phyloP scores from a whole-genome alignment of 257 asterid species.

The Anisodus acutangulus region DNA sequence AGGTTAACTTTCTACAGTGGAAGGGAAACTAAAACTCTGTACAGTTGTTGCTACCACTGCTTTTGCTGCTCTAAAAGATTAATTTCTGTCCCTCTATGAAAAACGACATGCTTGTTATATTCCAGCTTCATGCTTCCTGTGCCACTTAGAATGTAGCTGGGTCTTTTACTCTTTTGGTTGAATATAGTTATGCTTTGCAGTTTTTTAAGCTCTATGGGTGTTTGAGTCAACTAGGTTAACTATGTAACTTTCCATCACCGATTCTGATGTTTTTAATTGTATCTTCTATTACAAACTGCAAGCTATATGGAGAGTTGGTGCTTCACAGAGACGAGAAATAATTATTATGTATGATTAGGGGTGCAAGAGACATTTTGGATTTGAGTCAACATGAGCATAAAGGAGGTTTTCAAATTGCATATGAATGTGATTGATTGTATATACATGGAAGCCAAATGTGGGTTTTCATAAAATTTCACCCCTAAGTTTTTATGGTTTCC shows the following conservation, averaged over 20 bases:
- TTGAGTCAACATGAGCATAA: not conserved
- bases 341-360: not conserved
- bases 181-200: not conserved
- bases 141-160: not conserved
- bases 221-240: not conserved
- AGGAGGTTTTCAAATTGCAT: not conserved
- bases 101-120: not conserved
- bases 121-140: not conserved
- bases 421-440: not conserved
- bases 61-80: not conserved
- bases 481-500: not conserved
- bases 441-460: not conserved
- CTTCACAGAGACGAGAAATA: not conserved
- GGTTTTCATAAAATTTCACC: not conserved
- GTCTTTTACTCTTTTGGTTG: not conserved
- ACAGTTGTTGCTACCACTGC: not conserved
- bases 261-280: not conserved
- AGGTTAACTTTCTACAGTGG: not conserved
- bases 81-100: not conserved
- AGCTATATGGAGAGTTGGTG: not conserved
- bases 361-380: not conserved
- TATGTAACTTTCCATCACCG: not conserved
- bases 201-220: not conserved
- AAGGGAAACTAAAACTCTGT: not conserved
- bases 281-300: not conserved